phyloP scores from a whole-genome alignment of 83 land plant genomes.

The Diphasiastrum complanatum region DNA sequence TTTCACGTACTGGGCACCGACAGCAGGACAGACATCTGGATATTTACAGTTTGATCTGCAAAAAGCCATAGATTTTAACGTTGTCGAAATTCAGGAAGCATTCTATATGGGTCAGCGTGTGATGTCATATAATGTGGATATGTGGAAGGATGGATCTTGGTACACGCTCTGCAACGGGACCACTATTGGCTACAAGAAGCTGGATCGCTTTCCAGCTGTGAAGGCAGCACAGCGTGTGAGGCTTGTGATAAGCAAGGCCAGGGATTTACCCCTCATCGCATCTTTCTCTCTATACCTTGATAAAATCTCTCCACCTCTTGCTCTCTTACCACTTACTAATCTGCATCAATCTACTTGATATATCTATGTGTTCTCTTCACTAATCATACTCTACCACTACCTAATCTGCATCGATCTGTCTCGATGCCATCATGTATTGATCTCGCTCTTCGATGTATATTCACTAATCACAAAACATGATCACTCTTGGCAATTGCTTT shows the following conservation, averaged over 20 bases:
- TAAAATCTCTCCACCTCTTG: too few species aligned
- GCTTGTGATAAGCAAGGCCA: slow-evolving; percentile 37
- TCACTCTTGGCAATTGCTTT: too few species aligned
- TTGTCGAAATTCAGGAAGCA: slow-evolving; percentile 73
- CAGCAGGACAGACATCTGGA: slow-evolving; percentile 29
- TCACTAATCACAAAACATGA: too few species aligned
- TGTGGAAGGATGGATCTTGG: slow-evolving; percentile 43
- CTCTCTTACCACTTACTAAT: too few species aligned
- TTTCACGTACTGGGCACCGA: slow-evolving; percentile 75
- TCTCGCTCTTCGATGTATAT: too few species aligned
- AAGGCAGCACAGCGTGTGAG: slow-evolving; percentile 30
- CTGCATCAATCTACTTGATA: too few species aligned
- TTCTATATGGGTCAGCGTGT: slow-evolving; percentile 83
- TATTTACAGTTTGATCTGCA: slow-evolving; percentile 44
- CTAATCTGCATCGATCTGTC: too few species aligned
- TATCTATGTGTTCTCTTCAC: too few species aligned
- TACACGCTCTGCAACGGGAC: slow-evolving; percentile 38
- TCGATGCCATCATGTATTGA: too few species aligned
- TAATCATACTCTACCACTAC: too few species aligned
- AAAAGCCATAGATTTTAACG: slow-evolving; percentile 46
- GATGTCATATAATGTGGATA: slow-evolving; percentile 43
- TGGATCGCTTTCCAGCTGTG: slow-evolving; percentile 43
- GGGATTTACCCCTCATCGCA: slow-evolving; percentile 62
- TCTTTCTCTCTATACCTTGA: slow-evolving; percentile 74
- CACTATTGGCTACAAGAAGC: slow-evolving; percentile 79